Evolutionary conservation across 2,329 filamentous ascomycete species (phyloP).

Genomic region (Fusarium sp.): DNA sequence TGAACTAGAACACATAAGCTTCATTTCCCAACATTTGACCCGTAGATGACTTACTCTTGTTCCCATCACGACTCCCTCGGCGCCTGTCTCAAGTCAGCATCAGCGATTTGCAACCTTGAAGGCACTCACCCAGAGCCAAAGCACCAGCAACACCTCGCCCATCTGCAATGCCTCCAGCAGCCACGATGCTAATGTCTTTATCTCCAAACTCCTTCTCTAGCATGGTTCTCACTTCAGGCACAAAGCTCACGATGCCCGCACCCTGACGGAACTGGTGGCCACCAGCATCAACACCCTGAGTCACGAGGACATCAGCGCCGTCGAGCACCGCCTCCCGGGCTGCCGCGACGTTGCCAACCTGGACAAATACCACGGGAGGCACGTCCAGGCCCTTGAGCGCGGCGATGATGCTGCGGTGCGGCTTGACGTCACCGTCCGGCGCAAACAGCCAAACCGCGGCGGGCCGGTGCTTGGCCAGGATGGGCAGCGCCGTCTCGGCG

Average conservation of each 20-base stretch:
- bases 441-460: conserved; percentile 77
- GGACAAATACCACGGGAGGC: conserved; percentile 66
- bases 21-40: no score
- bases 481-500: conserved; percentile 56
- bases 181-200: conserved; percentile 58
- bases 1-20: conserved; percentile 52
- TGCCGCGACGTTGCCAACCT: conserved; percentile 69
- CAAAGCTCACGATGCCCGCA: conserved; percentile 64
- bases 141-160: conserved; percentile 67
- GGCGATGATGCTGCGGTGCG: conserved; percentile 52
- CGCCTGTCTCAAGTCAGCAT: conserved; percentile 46
- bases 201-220: conserved; percentile 53
- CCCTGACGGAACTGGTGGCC: conserved; percentile 70
- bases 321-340: conserved; percentile 61
- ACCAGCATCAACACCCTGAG: conserved; percentile 73
- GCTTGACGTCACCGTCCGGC: conserved; percentile 57
- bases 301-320: conserved; percentile 68
- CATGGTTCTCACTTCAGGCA: conserved; percentile 67
- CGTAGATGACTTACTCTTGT: conserved; percentile 49
- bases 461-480: conserved; percentile 65
- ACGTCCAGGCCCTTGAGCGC: conserved; percentile 46
- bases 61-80: conserved; percentile 58
- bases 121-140: conserved; percentile 61
- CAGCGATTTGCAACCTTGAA: not conserved
- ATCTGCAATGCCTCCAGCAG: conserved; percentile 71